Evolutionary conservation across 345 rosid species (phyloP), one percentile per base, ranked within the genome.

Genomic region (Boechera retrofracta): DNA sequence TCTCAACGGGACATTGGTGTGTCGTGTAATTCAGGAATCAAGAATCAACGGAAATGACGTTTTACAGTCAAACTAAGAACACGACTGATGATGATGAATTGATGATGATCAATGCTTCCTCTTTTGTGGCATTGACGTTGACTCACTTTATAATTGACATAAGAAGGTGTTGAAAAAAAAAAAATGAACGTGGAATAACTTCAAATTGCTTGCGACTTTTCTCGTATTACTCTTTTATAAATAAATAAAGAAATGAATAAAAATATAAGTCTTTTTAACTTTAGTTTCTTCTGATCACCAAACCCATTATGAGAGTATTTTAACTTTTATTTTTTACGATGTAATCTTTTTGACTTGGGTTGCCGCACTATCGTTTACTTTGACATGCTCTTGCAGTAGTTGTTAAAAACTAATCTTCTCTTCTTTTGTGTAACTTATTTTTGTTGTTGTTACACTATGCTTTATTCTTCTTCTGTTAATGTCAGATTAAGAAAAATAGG

Each of bases 41-140:
- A 49, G 26, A 71, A 36, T 70, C 72, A 71, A 77, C 62, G 67
- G 21, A 69, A 5, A 7, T 56, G 81, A 77, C 72, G 72, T 64
- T 71, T 54, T 4, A 64, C 59, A 31, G 67, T 44, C 66, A 39
- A 67, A 57, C 21, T 18, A 49, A 11, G 69, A 69, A 76, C 54
- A 67, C 39, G 73, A 75, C 67, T 28, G 44, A 42, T 49, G 60
- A 55, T 39, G 44, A 71, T 69, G 74, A 42, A 39, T 7, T 41
- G 5, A 42, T 44, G 7, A 42, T 44, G 7, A 44, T 70, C 63
- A 29, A 5, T 77, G 81, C 76, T 67, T 59, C 77, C 81, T 72
- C 47, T 78, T 78, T 58, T 72, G 81, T 39, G 57, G 81, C 81
- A 72, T 72, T 78, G 81, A 72, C 81, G 73, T 78, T 78, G 81